These are phyloP conservation scores for Euphorbia schlechtendalii DNA, from an alignment of 441 rosid genomes.

Conservation along the genomic window DNA sequence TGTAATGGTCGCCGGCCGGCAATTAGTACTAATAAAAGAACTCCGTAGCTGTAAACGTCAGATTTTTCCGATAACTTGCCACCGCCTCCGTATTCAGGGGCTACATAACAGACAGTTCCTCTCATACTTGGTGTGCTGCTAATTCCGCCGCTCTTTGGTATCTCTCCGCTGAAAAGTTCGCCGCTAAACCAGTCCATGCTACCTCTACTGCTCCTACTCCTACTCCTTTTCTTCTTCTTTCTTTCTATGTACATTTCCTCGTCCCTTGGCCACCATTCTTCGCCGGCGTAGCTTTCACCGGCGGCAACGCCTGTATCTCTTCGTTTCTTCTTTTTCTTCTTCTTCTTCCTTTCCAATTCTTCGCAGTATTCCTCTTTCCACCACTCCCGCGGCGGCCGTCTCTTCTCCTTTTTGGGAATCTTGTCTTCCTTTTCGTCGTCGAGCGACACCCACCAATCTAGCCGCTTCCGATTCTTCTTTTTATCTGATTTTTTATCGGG, in stretches of 20 bases:
- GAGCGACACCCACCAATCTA: constrained; percentile 86
- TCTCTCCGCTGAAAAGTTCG: constrained; percentile 69
- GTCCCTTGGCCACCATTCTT: constrained; percentile 53
- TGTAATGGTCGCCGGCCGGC: constrained; percentile 88
- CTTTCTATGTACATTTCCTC: constrained; percentile 37
- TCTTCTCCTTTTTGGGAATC: constrained; percentile 47
- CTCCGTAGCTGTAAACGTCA: constrained; percentile 88
- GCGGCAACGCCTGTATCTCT: constrained; percentile 26
- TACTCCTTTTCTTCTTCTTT: constrained; percentile 49
- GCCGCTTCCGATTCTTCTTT: constrained; percentile 46
- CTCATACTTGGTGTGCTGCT: constrained; percentile 95
- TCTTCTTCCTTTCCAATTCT: constrained; percentile 61
- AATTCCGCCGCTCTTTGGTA: constrained; percentile 62
- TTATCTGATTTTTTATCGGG: constrained; percentile 49
- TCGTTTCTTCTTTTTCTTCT: constrained; percentile 46
- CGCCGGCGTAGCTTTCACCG: constrained; percentile 31
- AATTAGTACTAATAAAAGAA: constrained; percentile 61
- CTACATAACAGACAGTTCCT: constrained; percentile 86
- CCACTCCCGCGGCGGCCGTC: constrained; percentile 83
- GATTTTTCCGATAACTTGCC: constrained; percentile 69
- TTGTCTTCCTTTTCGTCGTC: constrained; percentile 63
- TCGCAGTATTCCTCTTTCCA: constrained; percentile 91
- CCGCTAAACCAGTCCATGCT: constrained; percentile 86
- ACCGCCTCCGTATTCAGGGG: constrained; percentile 77
- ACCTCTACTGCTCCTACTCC: constrained; percentile 53